phyloP scores from a whole-genome alignment of 2,329 filamentous ascomycete genomes.

The Alternaria viburni region DNA sequence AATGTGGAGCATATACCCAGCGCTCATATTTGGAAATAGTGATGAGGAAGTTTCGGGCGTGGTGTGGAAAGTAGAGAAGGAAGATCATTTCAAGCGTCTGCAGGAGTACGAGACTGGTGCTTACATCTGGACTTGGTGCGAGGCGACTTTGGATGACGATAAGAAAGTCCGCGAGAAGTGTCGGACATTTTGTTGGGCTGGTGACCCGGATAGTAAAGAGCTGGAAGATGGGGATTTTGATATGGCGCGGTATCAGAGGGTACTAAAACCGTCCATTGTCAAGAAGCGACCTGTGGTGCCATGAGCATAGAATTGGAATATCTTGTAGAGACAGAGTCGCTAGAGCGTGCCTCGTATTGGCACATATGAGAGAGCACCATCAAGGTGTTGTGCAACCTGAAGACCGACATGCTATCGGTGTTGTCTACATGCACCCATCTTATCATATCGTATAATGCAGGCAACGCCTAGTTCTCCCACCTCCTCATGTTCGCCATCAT shows the following conservation, averaged over 20 bases:
- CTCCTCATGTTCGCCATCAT: no score
- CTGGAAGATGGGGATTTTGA: constrained; percentile 32
- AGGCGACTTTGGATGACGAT: constrained; percentile 17
- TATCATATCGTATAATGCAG: no score
- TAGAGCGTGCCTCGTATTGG: no score
- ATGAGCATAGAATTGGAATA: neutral
- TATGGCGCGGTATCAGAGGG: constrained; percentile 30
- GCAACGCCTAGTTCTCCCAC: no score
- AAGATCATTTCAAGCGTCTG: constrained; percentile 22
- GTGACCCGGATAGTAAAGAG: constrained; percentile 24
- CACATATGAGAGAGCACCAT: no score
- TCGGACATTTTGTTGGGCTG: constrained; percentile 31
- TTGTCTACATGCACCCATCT: no score
- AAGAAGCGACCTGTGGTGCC: neutral
- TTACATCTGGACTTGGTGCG: constrained; percentile 26
- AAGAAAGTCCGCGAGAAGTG: constrained; percentile 6
- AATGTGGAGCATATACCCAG: constrained; percentile 45
- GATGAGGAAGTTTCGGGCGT: constrained; percentile 14
- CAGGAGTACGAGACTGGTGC: constrained; percentile 27
- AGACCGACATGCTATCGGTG: no score
- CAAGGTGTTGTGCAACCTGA: no score
- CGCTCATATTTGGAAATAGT: constrained; percentile 1
- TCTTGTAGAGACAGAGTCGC: neutral
- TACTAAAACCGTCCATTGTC: constrained; percentile 27
- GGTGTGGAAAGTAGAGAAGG: constrained; percentile 19